Evolutionary conservation across 1,284 basidiomycete species (phyloP).

Genomic region (Ganoderma sinense): DNA sequence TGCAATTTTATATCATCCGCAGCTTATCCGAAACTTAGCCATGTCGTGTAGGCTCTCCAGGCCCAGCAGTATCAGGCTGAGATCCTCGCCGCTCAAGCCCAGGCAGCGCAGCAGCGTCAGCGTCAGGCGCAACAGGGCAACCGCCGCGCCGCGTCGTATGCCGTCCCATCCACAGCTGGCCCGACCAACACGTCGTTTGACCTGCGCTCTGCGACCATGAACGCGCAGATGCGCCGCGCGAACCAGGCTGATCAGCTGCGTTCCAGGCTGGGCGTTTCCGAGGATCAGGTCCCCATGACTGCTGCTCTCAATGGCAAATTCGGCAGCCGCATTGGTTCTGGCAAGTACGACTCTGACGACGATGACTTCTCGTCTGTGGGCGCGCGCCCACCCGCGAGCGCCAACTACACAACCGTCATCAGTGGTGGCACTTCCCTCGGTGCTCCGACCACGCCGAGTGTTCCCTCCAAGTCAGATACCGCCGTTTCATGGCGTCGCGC

Average conservation of each 20-base stretch:
- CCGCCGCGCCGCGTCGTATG: conserved; percentile 58
- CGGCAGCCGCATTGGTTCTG: conserved; percentile 64
- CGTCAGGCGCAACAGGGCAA: conserved; percentile 47
- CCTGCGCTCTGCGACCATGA: conserved; percentile 57
- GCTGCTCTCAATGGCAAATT: conserved; percentile 79
- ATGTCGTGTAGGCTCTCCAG: conserved; percentile 51
- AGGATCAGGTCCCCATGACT: conserved; percentile 76
- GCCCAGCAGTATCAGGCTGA: conserved; percentile 69
- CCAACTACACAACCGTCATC: conserved; percentile 70
- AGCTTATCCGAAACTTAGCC: conserved; percentile 3
- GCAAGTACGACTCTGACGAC: conserved; percentile 49
- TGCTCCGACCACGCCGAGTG: conserved; percentile 50
- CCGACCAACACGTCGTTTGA: conserved; percentile 72
- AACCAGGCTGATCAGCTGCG: conserved; percentile 71
- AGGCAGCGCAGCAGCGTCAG: conserved; percentile 35
- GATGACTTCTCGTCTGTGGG: conserved; percentile 43
- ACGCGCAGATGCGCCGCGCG: conserved; percentile 65
- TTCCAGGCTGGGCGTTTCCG: conserved; percentile 63
- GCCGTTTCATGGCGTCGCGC: conserved; percentile 81
- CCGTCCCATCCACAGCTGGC: conserved; percentile 72
- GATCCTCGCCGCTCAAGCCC: conserved; percentile 48
- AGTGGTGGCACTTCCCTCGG: conserved; percentile 77
- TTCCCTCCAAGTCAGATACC: conserved; percentile 74
- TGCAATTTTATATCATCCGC: background rate
- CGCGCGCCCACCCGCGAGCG: conserved; percentile 55